Evolutionary conservation across 257 asterid species (phyloP).

Genomic region (Solanum ossicruentum): DNA sequence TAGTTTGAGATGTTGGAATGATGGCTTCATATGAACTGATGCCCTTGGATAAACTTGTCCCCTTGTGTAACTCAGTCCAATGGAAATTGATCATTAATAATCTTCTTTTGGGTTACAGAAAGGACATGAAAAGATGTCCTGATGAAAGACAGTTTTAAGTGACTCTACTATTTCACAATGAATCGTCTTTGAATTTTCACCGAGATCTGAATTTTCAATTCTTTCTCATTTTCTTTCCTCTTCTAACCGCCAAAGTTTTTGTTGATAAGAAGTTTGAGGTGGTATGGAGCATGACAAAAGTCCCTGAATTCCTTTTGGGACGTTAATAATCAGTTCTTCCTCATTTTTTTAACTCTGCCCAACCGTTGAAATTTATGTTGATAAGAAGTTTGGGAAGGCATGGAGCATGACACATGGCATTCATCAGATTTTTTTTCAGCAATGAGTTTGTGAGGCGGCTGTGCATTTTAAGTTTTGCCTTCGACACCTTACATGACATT

Average conservation of each 20-base stretch:
- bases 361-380: neutral
- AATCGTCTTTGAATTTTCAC: neutral
- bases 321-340: neutral
- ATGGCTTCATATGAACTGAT: neutral
- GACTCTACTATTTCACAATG: neutral
- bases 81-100: neutral
- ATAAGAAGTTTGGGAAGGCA: neutral
- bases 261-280: neutral
- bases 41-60: neutral
- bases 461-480: neutral
- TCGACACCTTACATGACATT: neutral
- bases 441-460: neutral
- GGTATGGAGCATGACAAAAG: neutral
- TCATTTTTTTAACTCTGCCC: neutral
- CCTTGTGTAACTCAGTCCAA: neutral
- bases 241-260: neutral
- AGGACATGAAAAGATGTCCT: slow-evolving; percentile 14
- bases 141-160: slow-evolving; percentile 2
- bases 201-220: neutral
- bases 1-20: neutral
- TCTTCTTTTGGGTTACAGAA: slow-evolving; percentile 3
- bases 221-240: neutral
- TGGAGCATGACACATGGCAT: neutral
- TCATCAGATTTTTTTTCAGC: neutral
- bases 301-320: neutral